Conservation (phyloP, 257 asterid genomes). For the Galeopsis tetrahit region DNA sequence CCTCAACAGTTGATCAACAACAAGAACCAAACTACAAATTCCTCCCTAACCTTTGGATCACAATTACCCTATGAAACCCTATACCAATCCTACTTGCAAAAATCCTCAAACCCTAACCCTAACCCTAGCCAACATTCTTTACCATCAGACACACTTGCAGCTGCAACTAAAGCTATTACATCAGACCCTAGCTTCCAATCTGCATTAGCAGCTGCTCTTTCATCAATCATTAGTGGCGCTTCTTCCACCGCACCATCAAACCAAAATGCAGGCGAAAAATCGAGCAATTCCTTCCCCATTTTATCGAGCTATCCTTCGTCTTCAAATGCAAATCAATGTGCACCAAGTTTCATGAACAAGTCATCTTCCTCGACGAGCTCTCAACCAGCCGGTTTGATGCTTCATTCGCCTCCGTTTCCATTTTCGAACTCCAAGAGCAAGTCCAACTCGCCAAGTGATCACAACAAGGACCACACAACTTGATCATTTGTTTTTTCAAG, state of each 20-base stretch:
- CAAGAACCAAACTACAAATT: slow-evolving; percentile 46
- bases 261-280: slow-evolving; percentile 42
- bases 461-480: slow-evolving; percentile 34
- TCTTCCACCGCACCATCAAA: slow-evolving; percentile 20
- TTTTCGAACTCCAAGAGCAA: slow-evolving; percentile 51
- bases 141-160: slow-evolving; percentile 73
- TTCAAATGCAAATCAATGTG: slow-evolving; percentile 53
- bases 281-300: slow-evolving; percentile 56
- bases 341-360: slow-evolving; percentile 37
- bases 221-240: slow-evolving; percentile 62
- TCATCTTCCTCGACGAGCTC: slow-evolving; percentile 41
- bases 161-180: slow-evolving; percentile 90
- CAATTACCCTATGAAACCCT: slow-evolving; percentile 57
- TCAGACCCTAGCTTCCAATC: slow-evolving; percentile 88
- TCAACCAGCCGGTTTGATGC: slow-evolving; percentile 42
- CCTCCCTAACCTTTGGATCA: slow-evolving; percentile 65
- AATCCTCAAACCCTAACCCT: slow-evolving; percentile 8
- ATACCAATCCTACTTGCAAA: slow-evolving; percentile 59
- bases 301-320: slow-evolving; percentile 64
- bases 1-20: slow-evolving; percentile 48
- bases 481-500: neutral
- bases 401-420: slow-evolving; percentile 46
- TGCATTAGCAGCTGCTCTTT: slow-evolving; percentile 84
- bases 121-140: slow-evolving; percentile 50
- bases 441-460: slow-evolving; percentile 47